These are phyloP conservation scores for Boehmeria nivea DNA, from an alignment of 306 rosid species.

Conservation along the genomic window DNA sequence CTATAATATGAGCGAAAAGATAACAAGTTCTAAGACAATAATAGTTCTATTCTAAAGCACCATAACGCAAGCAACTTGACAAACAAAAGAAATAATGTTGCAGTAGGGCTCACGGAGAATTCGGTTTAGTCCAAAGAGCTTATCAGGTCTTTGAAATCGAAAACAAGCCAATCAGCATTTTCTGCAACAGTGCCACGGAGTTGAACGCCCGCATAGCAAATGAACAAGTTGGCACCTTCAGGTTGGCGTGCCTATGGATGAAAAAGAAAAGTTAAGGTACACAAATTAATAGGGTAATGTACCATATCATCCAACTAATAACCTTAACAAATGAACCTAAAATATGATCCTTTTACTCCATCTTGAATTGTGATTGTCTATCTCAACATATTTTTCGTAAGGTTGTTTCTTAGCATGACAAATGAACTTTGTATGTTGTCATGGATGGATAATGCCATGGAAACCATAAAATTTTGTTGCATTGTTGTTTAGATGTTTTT, in stretches of 20 bases:
- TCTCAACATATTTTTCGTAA: no score
- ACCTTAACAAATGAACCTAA: no score
- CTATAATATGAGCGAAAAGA: not conserved
- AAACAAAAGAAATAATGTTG: not conserved
- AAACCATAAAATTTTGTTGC: no score
- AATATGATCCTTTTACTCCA: no score
- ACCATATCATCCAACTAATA: not conserved
- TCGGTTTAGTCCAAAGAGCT: constrained; percentile 25
- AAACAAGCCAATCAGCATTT: constrained; percentile 87
- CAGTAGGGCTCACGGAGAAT: not conserved
- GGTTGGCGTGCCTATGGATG: constrained; percentile 64
- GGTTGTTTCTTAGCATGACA: no score
- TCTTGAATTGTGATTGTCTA: no score
- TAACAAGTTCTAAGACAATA: not conserved
- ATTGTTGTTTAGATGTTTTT: constrained; percentile 4
- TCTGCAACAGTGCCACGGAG: constrained; percentile 75
- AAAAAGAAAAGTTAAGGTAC: not conserved
- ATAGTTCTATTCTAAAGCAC: not conserved
- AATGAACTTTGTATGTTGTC: no score
- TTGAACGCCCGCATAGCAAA: constrained; percentile 87
- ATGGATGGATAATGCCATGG: no score
- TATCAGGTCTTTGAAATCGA: constrained; percentile 48
- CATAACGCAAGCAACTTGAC: not conserved
- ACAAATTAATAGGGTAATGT: not conserved
- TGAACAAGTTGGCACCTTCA: constrained; percentile 83